Evolutionary conservation across 495 filamentous ascomycete genomes (phyloP).

Genomic region (Lasiosphaeria hispida): DNA sequence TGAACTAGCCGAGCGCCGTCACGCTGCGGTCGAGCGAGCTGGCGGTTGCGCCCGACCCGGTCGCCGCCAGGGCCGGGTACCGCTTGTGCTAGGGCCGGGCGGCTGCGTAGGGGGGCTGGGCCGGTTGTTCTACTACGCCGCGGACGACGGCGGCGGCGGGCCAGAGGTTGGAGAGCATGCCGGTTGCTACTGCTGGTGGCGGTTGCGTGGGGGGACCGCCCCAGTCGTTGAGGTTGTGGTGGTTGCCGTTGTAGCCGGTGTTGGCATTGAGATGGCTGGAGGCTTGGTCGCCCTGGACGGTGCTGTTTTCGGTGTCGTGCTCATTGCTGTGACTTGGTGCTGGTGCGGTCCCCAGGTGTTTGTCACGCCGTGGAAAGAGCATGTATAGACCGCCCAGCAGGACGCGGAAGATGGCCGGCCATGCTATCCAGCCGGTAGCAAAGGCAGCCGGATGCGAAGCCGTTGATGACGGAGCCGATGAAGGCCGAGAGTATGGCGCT

Average conservation of each 20-base stretch:
- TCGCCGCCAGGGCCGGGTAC: neutral
- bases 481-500: constrained; percentile 14
- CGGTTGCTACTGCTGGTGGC: too few species aligned
- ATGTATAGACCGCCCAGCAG: constrained; percentile 11
- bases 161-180: too few species aligned
- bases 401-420: constrained; percentile 16
- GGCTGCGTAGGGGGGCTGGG: too few species aligned
- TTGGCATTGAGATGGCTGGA: neutral
- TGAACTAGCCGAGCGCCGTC: constrained; percentile 7
- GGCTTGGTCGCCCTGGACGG: too few species aligned
- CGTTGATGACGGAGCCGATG: constrained; percentile 18
- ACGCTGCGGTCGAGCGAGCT: neutral
- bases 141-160: constrained; percentile 9
- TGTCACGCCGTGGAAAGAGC: neutral
- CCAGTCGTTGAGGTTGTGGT: too few species aligned
- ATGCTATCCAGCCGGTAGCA: constrained; percentile 14
- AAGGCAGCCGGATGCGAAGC: constrained; percentile 14
- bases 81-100: too few species aligned
- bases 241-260: neutral
- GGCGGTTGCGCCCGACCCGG: too few species aligned
- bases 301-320: too few species aligned
- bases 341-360: constrained; percentile 6
- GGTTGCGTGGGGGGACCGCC: too few species aligned
- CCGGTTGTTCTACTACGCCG: neutral
- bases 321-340: too few species aligned